phyloP scores from a whole-genome alignment of 768 basidiomycete genomes.

The Tricholomella constricta region DNA sequence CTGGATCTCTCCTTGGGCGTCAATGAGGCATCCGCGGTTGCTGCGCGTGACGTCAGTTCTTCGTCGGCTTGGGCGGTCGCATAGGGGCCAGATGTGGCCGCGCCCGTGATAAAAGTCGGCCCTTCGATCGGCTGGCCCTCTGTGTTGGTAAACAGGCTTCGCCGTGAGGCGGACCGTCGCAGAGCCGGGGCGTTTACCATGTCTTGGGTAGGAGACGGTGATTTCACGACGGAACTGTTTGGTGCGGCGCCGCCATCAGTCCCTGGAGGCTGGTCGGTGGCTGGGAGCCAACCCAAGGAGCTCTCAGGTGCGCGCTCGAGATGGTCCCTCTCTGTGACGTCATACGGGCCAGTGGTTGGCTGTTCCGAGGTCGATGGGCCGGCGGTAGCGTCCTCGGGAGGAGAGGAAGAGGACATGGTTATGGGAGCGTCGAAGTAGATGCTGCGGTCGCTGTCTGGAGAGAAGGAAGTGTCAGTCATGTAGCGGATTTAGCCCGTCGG shows the following conservation, averaged over 20 bases:
- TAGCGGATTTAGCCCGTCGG: constrained; percentile 3
- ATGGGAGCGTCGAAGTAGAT: constrained; percentile 48
- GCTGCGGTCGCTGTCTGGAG: constrained; percentile 35
- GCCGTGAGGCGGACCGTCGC: constrained; percentile 23
- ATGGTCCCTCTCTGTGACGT: neutral
- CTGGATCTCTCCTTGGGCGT: constrained; percentile 52
- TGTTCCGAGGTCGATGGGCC: neutral
- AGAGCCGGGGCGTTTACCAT: neutral
- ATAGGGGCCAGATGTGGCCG: constrained; percentile 51
- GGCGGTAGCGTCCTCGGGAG: neutral
- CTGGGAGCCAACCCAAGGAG: constrained; percentile 21
- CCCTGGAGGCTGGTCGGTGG: constrained; percentile 16
- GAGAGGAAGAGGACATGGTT: neutral
- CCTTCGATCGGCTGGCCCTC: constrained; percentile 35
- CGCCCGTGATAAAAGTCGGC: constrained; percentile 54
- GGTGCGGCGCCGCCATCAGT: too few species aligned
- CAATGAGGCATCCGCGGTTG: constrained; percentile 49
- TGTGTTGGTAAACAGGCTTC: constrained; percentile 35
- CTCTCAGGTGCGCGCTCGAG: constrained; percentile 1
- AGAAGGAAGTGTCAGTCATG: constrained; percentile 10
- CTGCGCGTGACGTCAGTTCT: constrained; percentile 40
- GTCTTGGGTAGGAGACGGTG: neutral
- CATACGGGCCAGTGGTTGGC: neutral
- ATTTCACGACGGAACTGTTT: neutral
- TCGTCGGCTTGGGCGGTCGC: constrained; percentile 44